Conservation (phyloP, 768 basidiomycete genomes). For the Termitomyces sp. region DNA sequence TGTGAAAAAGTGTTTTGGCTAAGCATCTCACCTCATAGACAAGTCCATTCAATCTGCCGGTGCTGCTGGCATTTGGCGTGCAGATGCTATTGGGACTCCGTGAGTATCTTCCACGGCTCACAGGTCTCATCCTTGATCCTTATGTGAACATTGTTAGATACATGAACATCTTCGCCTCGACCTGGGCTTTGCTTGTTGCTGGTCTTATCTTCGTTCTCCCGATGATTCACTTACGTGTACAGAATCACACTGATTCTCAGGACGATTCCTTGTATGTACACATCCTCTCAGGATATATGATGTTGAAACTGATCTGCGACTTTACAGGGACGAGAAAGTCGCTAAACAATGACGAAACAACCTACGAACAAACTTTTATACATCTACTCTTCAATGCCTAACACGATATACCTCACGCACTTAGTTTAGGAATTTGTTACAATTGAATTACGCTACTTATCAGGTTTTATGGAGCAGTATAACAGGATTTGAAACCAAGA, state of each 20-base stretch:
- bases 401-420: neutral
- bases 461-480: neutral
- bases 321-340: neutral
- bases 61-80: constrained; percentile 70
- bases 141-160: constrained; percentile 30
- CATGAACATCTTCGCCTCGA: constrained; percentile 72
- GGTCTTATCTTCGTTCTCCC: constrained; percentile 66
- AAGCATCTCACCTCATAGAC: constrained; percentile 31
- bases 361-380: neutral
- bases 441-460: neutral
- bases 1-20: neutral
- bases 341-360: neutral
- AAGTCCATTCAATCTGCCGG: constrained; percentile 78
- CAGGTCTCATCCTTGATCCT: neutral
- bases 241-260: constrained; percentile 48
- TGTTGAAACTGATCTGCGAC: constrained; percentile 9
- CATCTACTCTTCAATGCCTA: neutral
- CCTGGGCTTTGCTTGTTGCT: constrained; percentile 64
- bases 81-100: constrained; percentile 60
- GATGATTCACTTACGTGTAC: constrained; percentile 71
- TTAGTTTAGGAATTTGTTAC: neutral
- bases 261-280: constrained; percentile 50
- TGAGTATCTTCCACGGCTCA: constrained; percentile 31
- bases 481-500: neutral
- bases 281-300: neutral